Base-by-base conservation (phyloP, 108 stramenopile genomes). In the Skeletonema menzelii region DNA sequence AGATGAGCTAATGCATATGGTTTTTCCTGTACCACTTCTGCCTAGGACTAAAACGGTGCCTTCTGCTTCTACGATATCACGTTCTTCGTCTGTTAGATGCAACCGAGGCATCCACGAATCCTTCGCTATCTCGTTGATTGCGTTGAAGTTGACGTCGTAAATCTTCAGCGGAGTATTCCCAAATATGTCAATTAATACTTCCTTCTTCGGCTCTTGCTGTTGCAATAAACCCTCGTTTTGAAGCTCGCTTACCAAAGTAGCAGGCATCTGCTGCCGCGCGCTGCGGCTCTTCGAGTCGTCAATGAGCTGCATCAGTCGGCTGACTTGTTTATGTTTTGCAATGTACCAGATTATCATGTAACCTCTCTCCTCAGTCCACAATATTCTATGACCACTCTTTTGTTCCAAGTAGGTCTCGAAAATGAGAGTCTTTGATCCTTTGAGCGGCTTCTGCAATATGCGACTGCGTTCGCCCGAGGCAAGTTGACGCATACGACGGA, bases 341-440 rank as follows among this genome's bases (percentile, higher is more conserved):
- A 85, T 79, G 24, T 68, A 86, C 73, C 78, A 75, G 27, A 79
- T 60, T 3, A 79, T 59, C 15, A 83, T 72, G 8, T 27, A 8
- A 8, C 35, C 79, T 24, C 15, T 55, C 40, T 60, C 64, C n/a
- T 84, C 81, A 14, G 81, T 82, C 82, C 84, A 87, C 12, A 87
- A 26, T 27, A 87, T 87, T 6, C 86, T 69, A 13, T 67, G 59
- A 8, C 83, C 85, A 19, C 73, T 75, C 27, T 84, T 85, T 64
- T 84, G 79, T 27, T 85, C 84, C 24, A 87, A 42, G 56, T 87
- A 85, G 8, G 84, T 85, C 60, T 87, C 82, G 15, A 62, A 85
- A 20, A 87, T 83, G 15, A 70, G 63, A 15, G 38, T 63, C 42
- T 80, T 73, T n/a, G 56, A 68, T 40, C 87, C 87, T 38, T 59